These are phyloP conservation scores for Amoeboaphelidium occidentale DNA, from an alignment of 371 early-diverging fungal genomes.

Conservation along the genomic window DNA sequence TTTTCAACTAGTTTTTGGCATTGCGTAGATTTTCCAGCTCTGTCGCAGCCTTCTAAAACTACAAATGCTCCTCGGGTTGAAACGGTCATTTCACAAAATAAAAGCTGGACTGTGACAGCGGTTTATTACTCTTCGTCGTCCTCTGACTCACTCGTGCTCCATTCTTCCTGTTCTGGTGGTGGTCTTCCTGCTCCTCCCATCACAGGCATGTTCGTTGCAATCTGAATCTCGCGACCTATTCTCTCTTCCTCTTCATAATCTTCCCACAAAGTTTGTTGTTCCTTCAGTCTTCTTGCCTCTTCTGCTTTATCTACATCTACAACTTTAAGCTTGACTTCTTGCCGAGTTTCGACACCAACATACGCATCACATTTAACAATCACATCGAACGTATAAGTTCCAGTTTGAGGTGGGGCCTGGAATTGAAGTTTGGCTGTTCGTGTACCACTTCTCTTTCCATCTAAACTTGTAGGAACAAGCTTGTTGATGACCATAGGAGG, in stretches of 20 bases:
- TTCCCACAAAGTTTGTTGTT: not conserved
- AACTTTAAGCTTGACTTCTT: slow-evolving; percentile 36
- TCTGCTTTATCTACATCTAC: not conserved
- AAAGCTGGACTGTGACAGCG: too few species aligned
- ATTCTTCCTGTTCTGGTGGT: too few species aligned
- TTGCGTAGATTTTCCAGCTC: slow-evolving; percentile 88
- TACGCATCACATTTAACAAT: slow-evolving; percentile 69
- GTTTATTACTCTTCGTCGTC: too few species aligned
- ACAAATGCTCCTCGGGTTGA: slow-evolving; percentile 90
- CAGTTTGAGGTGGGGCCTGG: slow-evolving; percentile 73
- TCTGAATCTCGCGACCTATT: not conserved
- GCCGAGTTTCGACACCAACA: slow-evolving; percentile 45
- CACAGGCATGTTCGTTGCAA: not conserved
- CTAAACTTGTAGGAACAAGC: slow-evolving; percentile 8
- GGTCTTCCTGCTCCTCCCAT: too few species aligned
- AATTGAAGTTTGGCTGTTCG: slow-evolving; percentile 45
- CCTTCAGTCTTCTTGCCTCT: not conserved
- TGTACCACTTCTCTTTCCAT: not conserved
- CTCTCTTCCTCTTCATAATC: not conserved
- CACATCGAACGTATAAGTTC: slow-evolving; percentile 52
- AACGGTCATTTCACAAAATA: too few species aligned
- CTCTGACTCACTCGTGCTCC: too few species aligned
- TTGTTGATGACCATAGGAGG: slow-evolving; percentile 52
- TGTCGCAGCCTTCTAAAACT: slow-evolving; percentile 91
- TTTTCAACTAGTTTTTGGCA: slow-evolving; percentile 30